Conservation (phyloP, 495 filamentous ascomycete species). For the Lasiosphaeria hispida region DNA sequence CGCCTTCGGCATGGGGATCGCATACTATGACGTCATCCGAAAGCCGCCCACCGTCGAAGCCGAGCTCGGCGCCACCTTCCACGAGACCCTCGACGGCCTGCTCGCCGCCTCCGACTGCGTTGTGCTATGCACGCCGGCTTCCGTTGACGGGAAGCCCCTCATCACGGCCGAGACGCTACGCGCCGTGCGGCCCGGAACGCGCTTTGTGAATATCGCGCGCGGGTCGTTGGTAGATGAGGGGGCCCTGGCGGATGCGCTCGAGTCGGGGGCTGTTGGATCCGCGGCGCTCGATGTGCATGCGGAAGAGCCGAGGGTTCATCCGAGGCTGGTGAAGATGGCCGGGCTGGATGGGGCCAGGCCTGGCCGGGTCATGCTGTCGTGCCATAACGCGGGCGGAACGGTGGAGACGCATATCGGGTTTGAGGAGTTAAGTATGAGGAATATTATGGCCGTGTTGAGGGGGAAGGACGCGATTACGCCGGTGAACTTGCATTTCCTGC, state of each 20-base stretch:
- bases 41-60: conserved; percentile 48
- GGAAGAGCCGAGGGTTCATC: conserved; percentile 53
- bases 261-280: conserved; percentile 48
- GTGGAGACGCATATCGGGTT: conserved; percentile 71
- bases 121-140: conserved; percentile 64
- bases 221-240: conserved; percentile 69
- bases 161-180: conserved; percentile 51
- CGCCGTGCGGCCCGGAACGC: conserved; percentile 53
- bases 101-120: conserved; percentile 60
- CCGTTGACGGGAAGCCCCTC: conserved; percentile 51
- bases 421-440: conserved; percentile 70
- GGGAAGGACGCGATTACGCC: conserved; percentile 58
- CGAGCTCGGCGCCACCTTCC: conserved; percentile 49
- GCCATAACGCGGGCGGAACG: conserved; percentile 70
- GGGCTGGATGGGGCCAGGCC: conserved; percentile 18
- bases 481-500: conserved; percentile 59
- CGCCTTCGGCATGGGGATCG: conserved; percentile 65
- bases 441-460: conserved; percentile 59
- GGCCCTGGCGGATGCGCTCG: conserved; percentile 62
- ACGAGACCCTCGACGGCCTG: conserved; percentile 50
- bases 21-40: conserved; percentile 64
- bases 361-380: conserved; percentile 57
- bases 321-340: conserved; percentile 47
- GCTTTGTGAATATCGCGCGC: conserved; percentile 72
- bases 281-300: conserved; percentile 70